Conservation (phyloP, 257 asterid genomes). For the Ocimum tenuiflorum region DNA sequence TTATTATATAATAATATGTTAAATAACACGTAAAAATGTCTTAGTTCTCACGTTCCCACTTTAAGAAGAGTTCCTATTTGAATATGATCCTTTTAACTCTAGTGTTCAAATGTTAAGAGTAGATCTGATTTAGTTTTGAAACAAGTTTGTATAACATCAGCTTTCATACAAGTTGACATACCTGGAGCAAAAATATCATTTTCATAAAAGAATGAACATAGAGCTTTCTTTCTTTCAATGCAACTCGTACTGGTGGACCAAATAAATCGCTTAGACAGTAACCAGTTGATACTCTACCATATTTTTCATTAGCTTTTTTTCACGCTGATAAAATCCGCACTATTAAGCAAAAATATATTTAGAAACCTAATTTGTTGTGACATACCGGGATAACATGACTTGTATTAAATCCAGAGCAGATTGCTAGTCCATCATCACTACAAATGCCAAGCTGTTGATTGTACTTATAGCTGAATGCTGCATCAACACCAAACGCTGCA, state of each 20-base stretch:
- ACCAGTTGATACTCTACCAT: conserved; percentile 5
- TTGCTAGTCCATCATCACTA: conserved; percentile 66
- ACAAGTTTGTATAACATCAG: background rate
- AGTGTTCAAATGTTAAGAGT: background rate
- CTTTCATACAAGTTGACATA: no score
- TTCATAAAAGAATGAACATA: background rate
- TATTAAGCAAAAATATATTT: conserved; percentile 1
- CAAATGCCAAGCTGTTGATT: conserved; percentile 75
- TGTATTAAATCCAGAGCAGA: conserved; percentile 86
- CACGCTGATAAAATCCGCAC: background rate
- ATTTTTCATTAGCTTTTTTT: background rate
- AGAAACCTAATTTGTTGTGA: conserved; percentile 13
- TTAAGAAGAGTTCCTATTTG: no score
- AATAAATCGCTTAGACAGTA: background rate
- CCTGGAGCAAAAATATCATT: background rate
- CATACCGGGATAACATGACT: conserved; percentile 96
- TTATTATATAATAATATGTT: no score
- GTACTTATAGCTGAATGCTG: conserved; percentile 88
- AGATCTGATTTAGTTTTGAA: background rate
- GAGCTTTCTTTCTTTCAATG: background rate
- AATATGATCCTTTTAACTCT: background rate
- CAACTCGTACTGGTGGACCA: background rate
- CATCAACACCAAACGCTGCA: conserved; percentile 93
- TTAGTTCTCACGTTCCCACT: no score
- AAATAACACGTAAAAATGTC: no score